Percentiles rank a stretch among this genome's conserved stretches.
phyloP scores from a whole-genome alignment of 768 basidiomycete species.

The Boletus patriciae region DNA sequence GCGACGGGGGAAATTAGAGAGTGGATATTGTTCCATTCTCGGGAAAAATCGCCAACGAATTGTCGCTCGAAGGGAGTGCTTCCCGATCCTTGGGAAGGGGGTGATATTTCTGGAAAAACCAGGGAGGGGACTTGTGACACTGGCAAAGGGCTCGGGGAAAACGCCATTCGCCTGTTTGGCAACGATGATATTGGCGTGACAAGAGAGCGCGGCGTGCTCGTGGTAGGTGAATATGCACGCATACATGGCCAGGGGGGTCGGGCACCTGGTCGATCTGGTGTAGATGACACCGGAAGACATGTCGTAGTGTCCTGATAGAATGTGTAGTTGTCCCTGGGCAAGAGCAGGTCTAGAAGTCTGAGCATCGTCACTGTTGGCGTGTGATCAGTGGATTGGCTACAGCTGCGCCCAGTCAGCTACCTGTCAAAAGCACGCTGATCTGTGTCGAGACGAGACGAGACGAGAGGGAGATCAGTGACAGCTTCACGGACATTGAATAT shows the following conservation, averaged over 20 bases:
- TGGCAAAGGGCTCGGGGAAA: constrained; percentile 32
- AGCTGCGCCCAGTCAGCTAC: constrained; percentile 5
- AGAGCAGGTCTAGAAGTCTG: constrained; percentile 9
- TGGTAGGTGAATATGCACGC: neutral
- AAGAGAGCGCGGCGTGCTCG: constrained; percentile 10
- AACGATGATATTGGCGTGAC: constrained; percentile 15
- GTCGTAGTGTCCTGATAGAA: constrained; percentile 6
- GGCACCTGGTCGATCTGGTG: constrained; percentile 11
- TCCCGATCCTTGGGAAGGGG: constrained; percentile 25
- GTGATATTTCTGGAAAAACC: constrained; percentile 27
- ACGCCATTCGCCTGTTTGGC: constrained; percentile 12
- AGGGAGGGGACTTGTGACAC: constrained; percentile 18
- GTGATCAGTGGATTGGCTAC: neutral
- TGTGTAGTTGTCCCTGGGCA: constrained; percentile 7
- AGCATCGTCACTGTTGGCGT: neutral
- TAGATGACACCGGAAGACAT: constrained; percentile 9
- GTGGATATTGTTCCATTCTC: constrained; percentile 17
- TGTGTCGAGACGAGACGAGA: neutral
- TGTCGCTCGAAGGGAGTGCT: constrained; percentile 33
- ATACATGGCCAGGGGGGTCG: neutral
- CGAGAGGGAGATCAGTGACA: neutral
- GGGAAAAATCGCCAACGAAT: constrained; percentile 22
- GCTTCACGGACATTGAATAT: constrained; percentile 17
- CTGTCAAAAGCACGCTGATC: constrained; percentile 16
- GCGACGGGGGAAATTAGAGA: constrained; percentile 26